phyloP scores from a whole-genome alignment of 1,139 yeast species.

The Eremothecium sinecaudum region DNA sequence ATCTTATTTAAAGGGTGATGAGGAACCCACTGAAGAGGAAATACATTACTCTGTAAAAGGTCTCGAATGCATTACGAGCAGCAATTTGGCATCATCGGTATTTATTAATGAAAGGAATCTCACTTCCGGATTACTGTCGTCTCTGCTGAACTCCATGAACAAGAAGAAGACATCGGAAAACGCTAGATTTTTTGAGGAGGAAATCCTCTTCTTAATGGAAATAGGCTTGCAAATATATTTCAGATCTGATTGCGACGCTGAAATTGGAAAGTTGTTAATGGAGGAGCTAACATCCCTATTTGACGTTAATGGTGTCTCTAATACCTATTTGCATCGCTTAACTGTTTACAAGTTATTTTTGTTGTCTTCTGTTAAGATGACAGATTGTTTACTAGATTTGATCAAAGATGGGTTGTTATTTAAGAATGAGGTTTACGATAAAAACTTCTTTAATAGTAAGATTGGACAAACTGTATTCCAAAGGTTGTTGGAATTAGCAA shows the following conservation, averaged over 20 bases:
- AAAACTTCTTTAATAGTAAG: conserved; percentile 29
- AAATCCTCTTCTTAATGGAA: conserved; percentile 49
- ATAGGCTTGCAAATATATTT: conserved; percentile 43
- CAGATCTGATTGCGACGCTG: conserved; percentile 35
- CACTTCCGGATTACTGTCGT: conserved; percentile 25
- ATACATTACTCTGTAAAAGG: conserved; percentile 78
- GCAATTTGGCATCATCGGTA: conserved; percentile 39
- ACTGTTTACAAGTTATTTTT: conserved; percentile 28
- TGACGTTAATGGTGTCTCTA: conserved; percentile 16
- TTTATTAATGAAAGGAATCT: conserved; percentile 24
- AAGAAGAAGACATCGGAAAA: conserved; percentile 24
- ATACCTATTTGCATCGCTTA: conserved; percentile 22
- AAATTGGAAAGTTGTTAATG: conserved; percentile 23
- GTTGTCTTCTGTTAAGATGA: conserved; percentile 19
- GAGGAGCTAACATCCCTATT: conserved; percentile 18
- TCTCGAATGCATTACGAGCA: conserved; percentile 67
- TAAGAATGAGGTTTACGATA: conserved; percentile 27
- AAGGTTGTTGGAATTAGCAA: conserved; percentile 46
- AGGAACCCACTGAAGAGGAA: conserved; percentile 89
- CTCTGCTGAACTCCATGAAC: conserved; percentile 30
- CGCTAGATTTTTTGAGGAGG: conserved; percentile 44
- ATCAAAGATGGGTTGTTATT: conserved; percentile 23
- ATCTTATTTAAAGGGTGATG: conserved; percentile 86
- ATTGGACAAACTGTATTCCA: conserved; percentile 44
- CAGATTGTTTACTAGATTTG: conserved; percentile 17